These are phyloP conservation scores for Nemophila menziesii DNA, from an alignment of 257 asterid species.

Conservation along the genomic window DNA sequence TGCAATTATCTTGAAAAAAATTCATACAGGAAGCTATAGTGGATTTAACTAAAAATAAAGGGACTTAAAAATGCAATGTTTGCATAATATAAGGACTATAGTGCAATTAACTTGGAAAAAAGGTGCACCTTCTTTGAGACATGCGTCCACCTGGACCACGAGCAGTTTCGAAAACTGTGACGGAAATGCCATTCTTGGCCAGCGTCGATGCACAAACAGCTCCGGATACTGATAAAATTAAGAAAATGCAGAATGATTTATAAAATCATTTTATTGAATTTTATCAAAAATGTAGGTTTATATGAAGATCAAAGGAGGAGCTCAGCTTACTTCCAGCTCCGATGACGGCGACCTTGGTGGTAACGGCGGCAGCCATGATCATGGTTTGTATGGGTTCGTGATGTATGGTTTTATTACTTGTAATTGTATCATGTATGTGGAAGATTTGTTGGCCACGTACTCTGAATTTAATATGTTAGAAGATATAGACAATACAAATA, in stretches of 20 bases:
- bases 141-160: slow-evolving; percentile 96
- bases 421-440: too few species aligned
- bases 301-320: neutral
- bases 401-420: too few species aligned
- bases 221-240: slow-evolving; percentile 73
- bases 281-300: neutral
- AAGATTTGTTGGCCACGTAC: neutral
- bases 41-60: too few species aligned
- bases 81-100: too few species aligned
- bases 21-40: too few species aligned
- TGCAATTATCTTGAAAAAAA: too few species aligned
- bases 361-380: slow-evolving; percentile 38
- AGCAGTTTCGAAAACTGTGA: slow-evolving; percentile 70
- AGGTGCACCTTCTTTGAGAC: slow-evolving; percentile 70
- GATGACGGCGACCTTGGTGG: slow-evolving; percentile 68
- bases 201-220: slow-evolving; percentile 78
- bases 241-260: too few species aligned
- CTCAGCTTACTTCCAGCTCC: slow-evolving; percentile 72
- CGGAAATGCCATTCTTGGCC: slow-evolving; percentile 69
- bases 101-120: too few species aligned
- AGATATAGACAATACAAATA: too few species aligned
- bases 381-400: neutral
- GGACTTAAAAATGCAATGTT: too few species aligned
- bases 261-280: too few species aligned
- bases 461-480: too few species aligned